Evolutionary conservation across 78 protist species (phyloP), one percentile per base, ranked within the genome.

Genomic region (Salpingoeca rosetta): DNA sequence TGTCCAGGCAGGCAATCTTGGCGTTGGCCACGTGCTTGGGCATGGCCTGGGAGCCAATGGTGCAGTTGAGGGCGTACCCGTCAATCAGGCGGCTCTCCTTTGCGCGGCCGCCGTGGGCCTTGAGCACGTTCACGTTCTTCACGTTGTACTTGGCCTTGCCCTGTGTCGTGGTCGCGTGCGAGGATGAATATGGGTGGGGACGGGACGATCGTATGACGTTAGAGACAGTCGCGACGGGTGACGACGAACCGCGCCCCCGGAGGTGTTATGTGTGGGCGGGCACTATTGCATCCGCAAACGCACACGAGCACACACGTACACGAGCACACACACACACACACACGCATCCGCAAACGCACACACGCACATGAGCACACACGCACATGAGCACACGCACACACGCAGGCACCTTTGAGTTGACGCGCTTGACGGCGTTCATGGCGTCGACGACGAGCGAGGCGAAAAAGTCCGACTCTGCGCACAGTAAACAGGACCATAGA

Each of bases 1-100:
- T 86, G 86, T 99, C 99, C 36, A 99, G 92, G 37, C 94, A 88
- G 11, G 99, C 99, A 77, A 99, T 97, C 90, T 95, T 96, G 45
- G 99, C 99, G 79, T 89, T 80, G 42, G 31, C 28, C 65, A 98
- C 42, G 28, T 39, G 3, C 43, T 86, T 76, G 57, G 98, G 98
- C 99, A 98, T 98, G 57, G 88, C 91, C 86, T 95, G 98, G 24
- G 97, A 85, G 12, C 98, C 99, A 3, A 93, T 84, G 2, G 95
- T 91, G 86, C 94, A 91, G 90, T 89, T 91, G 90, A 98, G 93
- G 27, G 97, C 99, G 76, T 92, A 96, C 77, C 99, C 99, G 35
- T 85, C 65, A 78, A 98, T 83, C 10, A 94, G 85, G 28, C 7
- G 2, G 0, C 92, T 76, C 56, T 98, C 99, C 44, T 87, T 80